A percentile compares a stretch with the other conserved stretches of the same genome.
These are phyloP conservation scores for Saxophila tyrrhenica DNA, from an alignment of 495 filamentous ascomycete species.

Conservation along the genomic window DNA sequence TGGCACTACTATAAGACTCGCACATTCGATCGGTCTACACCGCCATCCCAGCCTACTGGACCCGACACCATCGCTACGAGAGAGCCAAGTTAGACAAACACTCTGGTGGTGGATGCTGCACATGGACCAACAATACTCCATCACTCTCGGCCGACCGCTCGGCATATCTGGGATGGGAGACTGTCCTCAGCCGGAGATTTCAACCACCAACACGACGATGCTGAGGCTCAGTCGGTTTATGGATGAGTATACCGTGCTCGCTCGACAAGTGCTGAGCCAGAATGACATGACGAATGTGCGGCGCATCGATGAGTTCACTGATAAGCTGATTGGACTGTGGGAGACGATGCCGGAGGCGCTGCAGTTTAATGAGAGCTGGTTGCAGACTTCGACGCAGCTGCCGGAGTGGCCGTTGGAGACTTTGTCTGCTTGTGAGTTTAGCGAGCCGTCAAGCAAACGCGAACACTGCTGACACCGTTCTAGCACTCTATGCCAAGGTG, in stretches of 20 bases:
- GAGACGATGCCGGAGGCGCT: conserved; percentile 35
- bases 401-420: conserved; percentile 37
- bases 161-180: conserved; percentile 38
- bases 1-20: conserved; percentile 29
- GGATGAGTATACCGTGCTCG: conserved; percentile 36
- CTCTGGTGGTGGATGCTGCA: conserved; percentile 43
- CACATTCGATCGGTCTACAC: conserved; percentile 33
- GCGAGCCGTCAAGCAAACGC: not conserved
- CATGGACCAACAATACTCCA: conserved; percentile 41
- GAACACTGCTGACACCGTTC: not conserved
- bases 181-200: conserved; percentile 33
- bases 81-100: conserved; percentile 30
- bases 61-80: conserved; percentile 31
- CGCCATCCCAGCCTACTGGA: conserved; percentile 36
- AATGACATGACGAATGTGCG: conserved; percentile 28
- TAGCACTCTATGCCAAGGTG: conserved; percentile 34
- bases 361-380: conserved; percentile 37
- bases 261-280: conserved; percentile 35
- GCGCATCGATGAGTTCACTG: conserved; percentile 37
- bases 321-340: conserved; percentile 29
- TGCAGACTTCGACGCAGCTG: conserved; percentile 26
- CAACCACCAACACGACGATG: conserved; percentile 30
- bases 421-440: conserved; percentile 30
- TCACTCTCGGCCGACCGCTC: conserved; percentile 36
- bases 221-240: conserved; percentile 33